Evolutionary conservation across 352 stramenopile genomes (phyloP), one percentile per base, ranked within the genome.

Genomic region (Globisporangium nagaii): DNA sequence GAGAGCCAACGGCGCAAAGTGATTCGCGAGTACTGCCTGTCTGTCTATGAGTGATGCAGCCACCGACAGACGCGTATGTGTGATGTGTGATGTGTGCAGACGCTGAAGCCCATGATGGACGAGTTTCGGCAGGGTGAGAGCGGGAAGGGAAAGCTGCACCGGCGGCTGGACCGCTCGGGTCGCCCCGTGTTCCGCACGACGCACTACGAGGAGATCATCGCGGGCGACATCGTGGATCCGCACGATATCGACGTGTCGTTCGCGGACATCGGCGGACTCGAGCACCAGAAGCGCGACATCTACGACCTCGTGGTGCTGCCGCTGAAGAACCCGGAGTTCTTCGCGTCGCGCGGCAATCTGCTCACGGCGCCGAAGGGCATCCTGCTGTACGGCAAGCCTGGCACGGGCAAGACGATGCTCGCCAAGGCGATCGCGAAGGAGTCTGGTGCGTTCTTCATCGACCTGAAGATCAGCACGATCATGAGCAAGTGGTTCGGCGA

Each of bases 361-460:
- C 75, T 98, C 31, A 81, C 81, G 22, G 85, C 90, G 20, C 93
- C 93, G 3, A 94, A 93, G 63, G 79, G 80, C 17, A 92, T 90
- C 57, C 51, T 96, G 52, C 71, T 95, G 11, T 95, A 94, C 55
- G 84, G 84, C 24, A 82, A 85, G 52, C 80, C 78, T 4, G 74
- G 83, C 25, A 93, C 88, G 20, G 88, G 89, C 50, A 98, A 98
- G 70, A 97, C 91, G 7, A 94, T 97, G 81, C 56, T 97, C 30
- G 88, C 88, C 27, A 97, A 96, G 73, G 95, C 94, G 24, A 97
- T 99, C 58, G 96, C 97, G 37, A 97, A 94, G 39, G 96, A 99
- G 68, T 91, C 79, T 0, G 84, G 83, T 24, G 84, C 84, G 17
- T 93, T 93, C 53, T 95, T 95, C 58, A 95, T 95, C 53, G 81